Percentiles rank a stretch among this genome's conserved stretches.
Evolutionary conservation across 495 filamentous ascomycete species (phyloP).

Genomic region (Pyrenopolyporus hunteri): DNA sequence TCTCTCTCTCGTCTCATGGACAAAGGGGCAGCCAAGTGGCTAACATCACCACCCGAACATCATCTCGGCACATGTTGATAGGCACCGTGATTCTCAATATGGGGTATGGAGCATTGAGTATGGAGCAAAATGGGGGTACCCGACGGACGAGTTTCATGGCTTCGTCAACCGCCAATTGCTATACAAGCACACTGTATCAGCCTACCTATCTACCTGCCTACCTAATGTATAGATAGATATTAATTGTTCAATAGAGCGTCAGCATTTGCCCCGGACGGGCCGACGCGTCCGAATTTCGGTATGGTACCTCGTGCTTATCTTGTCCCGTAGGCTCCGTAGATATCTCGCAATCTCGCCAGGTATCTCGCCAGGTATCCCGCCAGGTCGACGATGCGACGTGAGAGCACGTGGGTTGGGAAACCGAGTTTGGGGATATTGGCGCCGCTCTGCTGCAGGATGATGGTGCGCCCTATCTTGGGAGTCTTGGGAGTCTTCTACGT

Average conservation of each 20-base stretch:
- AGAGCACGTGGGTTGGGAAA: constrained; percentile 52
- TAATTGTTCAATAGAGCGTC: too few species aligned
- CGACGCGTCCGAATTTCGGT: constrained; percentile 39
- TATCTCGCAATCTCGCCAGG: constrained; percentile 65
- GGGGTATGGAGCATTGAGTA: not conserved
- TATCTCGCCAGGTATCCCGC: too few species aligned
- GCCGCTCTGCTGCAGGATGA: constrained; percentile 24
- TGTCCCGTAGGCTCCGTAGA: constrained; percentile 26
- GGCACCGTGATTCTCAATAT: not conserved
- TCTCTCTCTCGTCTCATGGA: constrained; percentile 23
- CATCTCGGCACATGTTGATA: constrained; percentile 26
- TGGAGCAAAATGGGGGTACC: too few species aligned
- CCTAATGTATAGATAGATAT: too few species aligned
- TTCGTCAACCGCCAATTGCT: not conserved
- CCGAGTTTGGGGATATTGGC: constrained; percentile 36
- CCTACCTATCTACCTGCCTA: too few species aligned
- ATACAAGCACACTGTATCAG: not conserved
- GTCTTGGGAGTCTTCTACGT: constrained; percentile 33
- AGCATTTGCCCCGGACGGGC: constrained; percentile 21
- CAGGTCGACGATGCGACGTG: constrained; percentile 71
- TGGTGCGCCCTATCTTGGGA: constrained; percentile 39
- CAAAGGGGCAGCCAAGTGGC: constrained; percentile 47
- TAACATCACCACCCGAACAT: constrained; percentile 35
- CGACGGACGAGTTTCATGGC: too few species aligned
- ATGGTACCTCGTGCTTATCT: constrained; percentile 36